Percentiles rank a stretch among this genome's conserved stretches.
Conservation (phyloP, 345 rosid genomes). For the Hibiscus tridactylites region DNA sequence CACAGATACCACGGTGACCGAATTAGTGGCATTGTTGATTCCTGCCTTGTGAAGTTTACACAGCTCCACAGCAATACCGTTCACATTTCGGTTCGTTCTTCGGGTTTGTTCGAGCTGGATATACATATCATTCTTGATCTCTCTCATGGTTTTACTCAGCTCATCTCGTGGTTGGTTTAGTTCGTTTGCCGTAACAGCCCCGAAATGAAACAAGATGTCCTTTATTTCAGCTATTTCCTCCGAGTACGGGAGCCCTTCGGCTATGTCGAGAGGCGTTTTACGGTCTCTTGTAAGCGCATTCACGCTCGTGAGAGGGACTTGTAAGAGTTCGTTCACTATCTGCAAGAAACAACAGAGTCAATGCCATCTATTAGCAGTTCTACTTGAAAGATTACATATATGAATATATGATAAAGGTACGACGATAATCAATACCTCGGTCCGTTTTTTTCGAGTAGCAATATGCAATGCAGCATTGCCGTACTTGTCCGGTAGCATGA, state of each 20-base stretch:
- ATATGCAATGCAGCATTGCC: conserved; percentile 79
- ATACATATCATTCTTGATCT: conserved; percentile 70
- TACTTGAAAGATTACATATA: background rate
- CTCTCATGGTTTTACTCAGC: conserved; percentile 67
- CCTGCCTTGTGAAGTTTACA: conserved; percentile 75
- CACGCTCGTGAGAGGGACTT: conserved; percentile 62
- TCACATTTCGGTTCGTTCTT: conserved; percentile 65
- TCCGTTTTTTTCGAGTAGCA: conserved; percentile 81
- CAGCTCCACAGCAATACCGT: conserved; percentile 71
- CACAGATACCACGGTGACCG: conserved; percentile 79
- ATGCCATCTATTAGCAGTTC: too few relatives aligned
- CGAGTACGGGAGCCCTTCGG: conserved; percentile 68
- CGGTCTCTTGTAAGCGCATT: conserved; percentile 68
- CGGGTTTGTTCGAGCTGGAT: conserved; percentile 86
- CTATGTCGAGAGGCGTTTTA: conserved; percentile 78
- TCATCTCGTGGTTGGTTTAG: conserved; percentile 80
- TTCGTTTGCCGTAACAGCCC: conserved; percentile 67
- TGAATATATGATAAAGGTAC: background rate
- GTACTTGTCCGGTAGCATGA: conserved; percentile 81
- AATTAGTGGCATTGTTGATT: conserved; percentile 80
- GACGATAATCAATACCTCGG: conserved; percentile 39
- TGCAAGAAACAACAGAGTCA: conserved; percentile 20
- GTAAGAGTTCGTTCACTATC: conserved; percentile 68
- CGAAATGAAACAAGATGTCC: conserved; percentile 46
- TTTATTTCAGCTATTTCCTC: conserved; percentile 56